Conservation (phyloP, 108 stramenopile genomes). For the Cyclotella cryptica region DNA sequence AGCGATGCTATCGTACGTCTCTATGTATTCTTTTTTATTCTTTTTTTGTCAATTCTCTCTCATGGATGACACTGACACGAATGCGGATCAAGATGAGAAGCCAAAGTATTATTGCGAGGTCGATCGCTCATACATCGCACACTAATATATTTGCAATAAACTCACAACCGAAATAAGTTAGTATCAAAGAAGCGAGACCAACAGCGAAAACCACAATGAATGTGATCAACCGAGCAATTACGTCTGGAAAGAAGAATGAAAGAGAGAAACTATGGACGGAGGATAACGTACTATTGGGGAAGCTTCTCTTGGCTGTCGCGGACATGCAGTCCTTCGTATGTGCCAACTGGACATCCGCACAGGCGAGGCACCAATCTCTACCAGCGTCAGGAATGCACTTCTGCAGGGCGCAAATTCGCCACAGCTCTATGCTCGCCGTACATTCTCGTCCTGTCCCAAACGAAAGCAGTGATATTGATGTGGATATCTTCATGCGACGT, state of each 20-base stretch:
- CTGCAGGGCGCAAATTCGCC: constrained; percentile 32
- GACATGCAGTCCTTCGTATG: constrained; percentile 46
- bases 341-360: constrained; percentile 48
- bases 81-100: neutral
- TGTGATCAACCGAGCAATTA: neutral
- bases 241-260: neutral
- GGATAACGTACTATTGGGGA: constrained; percentile 11
- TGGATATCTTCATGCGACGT: constrained; percentile 35
- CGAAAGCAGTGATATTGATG: constrained; percentile 25
- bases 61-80: neutral
- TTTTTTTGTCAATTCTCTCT: too few relatives aligned
- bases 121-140: neutral
- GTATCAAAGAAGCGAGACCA: neutral
- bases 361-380: constrained; percentile 32
- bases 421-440: constrained; percentile 47
- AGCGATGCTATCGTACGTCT: too few relatives aligned
- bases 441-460: constrained; percentile 42
- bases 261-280: constrained; percentile 11
- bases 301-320: constrained; percentile 24
- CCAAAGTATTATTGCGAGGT: neutral
- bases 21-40: too few relatives aligned
- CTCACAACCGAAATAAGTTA: neutral
- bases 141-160: too few relatives aligned
- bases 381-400: constrained; percentile 39
- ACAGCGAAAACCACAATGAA: neutral